Percentiles rank a stretch among this genome's conserved stretches.
phyloP scores from a whole-genome alignment of 2,329 filamentous ascomycete species.

The Blastomyces emzantsi region DNA sequence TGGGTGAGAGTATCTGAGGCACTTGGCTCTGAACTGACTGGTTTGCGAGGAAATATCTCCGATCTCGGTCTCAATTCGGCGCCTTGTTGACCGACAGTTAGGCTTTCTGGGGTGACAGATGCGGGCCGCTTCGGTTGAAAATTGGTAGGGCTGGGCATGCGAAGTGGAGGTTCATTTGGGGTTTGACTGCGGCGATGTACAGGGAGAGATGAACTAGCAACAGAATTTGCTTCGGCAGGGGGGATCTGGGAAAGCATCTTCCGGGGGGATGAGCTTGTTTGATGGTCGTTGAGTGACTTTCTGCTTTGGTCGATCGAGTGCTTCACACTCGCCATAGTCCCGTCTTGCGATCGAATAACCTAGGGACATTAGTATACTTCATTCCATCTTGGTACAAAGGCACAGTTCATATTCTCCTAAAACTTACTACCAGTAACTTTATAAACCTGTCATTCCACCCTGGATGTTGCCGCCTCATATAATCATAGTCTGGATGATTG shows the following conservation, averaged over 20 bases:
- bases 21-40: slow-evolving; percentile 4
- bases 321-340: slow-evolving; percentile 35
- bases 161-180: slow-evolving; percentile 8
- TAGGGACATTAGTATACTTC: slow-evolving; percentile 9
- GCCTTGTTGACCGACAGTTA: slow-evolving; percentile 6
- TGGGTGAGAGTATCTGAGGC: slow-evolving; percentile 32
- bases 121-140: slow-evolving; percentile 22
- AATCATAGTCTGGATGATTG: slow-evolving; percentile 62
- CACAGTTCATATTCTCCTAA: slow-evolving; percentile 20
- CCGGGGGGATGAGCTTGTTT: neutral
- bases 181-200: neutral
- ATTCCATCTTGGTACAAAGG: neutral
- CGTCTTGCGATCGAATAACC: slow-evolving; percentile 29
- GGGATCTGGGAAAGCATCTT: neutral
- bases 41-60: slow-evolving; percentile 20
- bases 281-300: neutral
- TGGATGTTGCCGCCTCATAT: slow-evolving; percentile 48
- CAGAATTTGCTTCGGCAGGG: neutral
- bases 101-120: neutral
- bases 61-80: slow-evolving; percentile 19
- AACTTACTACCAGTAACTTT: slow-evolving; percentile 49
- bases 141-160: slow-evolving; percentile 35
- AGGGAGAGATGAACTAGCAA: neutral
- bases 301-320: slow-evolving; percentile 27
- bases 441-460: slow-evolving; percentile 44